Evolutionary conservation across 1,284 basidiomycete species (phyloP), one percentile per base, ranked within the genome.

Genomic region (Apiotrichum mycotoxinovorans): DNA sequence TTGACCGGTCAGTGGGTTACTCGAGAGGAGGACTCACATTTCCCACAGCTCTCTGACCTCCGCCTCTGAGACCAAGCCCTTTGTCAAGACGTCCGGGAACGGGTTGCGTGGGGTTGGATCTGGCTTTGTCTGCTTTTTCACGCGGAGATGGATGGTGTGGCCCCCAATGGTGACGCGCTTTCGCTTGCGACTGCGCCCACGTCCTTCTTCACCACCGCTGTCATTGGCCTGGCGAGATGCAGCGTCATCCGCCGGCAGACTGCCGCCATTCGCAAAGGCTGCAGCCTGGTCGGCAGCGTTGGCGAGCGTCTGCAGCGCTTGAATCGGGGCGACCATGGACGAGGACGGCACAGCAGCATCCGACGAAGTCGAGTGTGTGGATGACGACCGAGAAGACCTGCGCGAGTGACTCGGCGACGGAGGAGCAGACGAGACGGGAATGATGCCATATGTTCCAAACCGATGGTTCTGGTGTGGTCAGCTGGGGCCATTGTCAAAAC

Each of bases 261-360:
- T 50, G 4, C 37, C 56, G 14, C 58, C 68, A 20, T 65, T 63
- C 1, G 64, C 68, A 12, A 69, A 56, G 0, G 68, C 64, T 1
- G 92, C 91, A 2, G 91, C 89, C 74, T 93, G 91, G 25, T 90
- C 92, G 5, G 91, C 91, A 2, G 91, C 91, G 71, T 95, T 94
- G 15, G 91, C 92, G 44, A 95, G 80, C 2, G 91, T 90, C 71
- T 95, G 89, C 34, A 95, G 79, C 5, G 92, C 92, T 71, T 95
- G 91, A 58, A 95, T 95, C 1, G 92, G 92, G 0, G 92, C 91
- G 60, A 88, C 90, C 62, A 94, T 79, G 1, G 63, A 64, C 2
- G 62, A 62, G 1, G 58, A 50, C 1, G 63, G 61, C 2, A 58
- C 56, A 0, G 58, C 62, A 0, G 61, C 57, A 58, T 91, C 89